Percentiles rank a stretch among this genome's conserved stretches.
Evolutionary conservation across 1,284 basidiomycete species (phyloP).

Genomic region (Trametes hirsuta): DNA sequence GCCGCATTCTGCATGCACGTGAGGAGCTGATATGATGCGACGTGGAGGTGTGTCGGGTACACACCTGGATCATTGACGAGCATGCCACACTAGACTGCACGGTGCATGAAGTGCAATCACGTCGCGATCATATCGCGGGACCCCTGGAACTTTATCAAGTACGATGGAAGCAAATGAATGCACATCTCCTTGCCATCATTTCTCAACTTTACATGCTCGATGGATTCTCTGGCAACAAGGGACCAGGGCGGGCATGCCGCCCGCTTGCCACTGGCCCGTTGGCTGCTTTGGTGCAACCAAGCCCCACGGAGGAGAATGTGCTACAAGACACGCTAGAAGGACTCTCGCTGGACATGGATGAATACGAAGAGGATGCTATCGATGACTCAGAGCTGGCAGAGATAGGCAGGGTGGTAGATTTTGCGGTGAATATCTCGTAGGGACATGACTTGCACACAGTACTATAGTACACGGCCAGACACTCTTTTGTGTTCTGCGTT

Average conservation of each 20-base stretch:
- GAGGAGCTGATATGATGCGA: conserved; percentile 1
- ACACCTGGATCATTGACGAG: neutral
- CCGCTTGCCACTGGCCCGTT: no score
- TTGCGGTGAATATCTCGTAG: neutral
- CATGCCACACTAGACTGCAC: neutral
- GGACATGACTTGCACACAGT: no score
- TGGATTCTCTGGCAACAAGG: neutral
- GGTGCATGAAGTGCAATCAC: neutral
- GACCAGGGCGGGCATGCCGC: neutral
- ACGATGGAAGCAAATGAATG: neutral
- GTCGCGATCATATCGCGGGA: neutral
- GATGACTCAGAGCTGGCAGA: neutral
- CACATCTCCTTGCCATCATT: neutral
- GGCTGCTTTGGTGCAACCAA: no score
- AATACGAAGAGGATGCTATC: neutral
- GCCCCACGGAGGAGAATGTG: neutral
- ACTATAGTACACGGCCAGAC: no score
- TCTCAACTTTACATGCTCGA: neutral
- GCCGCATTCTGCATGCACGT: conserved; percentile 29
- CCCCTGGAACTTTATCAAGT: neutral
- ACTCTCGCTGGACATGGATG: neutral
- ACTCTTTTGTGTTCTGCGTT: no score
- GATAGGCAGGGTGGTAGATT: neutral
- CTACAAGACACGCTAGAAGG: neutral
- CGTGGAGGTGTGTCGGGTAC: conserved; percentile 1